Base-by-base conservation (phyloP, 2,329 filamentous ascomycete species). In the Ceratocystis eucalypticola region DNA sequence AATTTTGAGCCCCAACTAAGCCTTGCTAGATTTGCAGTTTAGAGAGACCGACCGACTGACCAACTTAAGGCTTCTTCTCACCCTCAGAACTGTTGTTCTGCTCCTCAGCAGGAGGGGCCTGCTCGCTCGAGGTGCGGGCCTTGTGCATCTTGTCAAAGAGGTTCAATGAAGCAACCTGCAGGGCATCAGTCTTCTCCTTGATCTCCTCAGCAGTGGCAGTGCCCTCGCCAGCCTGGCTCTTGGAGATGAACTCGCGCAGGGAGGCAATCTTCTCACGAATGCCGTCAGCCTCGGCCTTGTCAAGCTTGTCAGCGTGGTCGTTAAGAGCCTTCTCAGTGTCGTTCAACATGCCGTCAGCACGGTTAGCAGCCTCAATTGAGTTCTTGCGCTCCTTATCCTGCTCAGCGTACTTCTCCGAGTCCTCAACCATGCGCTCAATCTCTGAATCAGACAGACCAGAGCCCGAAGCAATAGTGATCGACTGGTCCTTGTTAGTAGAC, bases 81-180 rank as follows among this genome's bases (percentile, higher is more conserved):
- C 81, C 83, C 85, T 91, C 91, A 17, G 53, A 57, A n/a, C 37
- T 44, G 44, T 41, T 53, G 83, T 89, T 89, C 80, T 91, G 86
- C 71, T 82, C 85, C 76, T 89, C 86, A 69, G 82, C 73, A 73
- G 78, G 77, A 78, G 79, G 74, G 5, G 66, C 45, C 75, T 80
- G 77, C 74, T 83, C 77, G 72, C 81, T 81, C 80, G 92, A 88
- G 72, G 79, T 77, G 73, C 90, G 88, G 72, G 93, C 91, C 84
- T 96, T 95, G 89, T 99, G 93, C 90, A 99, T 96, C 88, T 97
- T 96, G 82, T 97, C 94, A 78, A 99, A 97, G 74, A 97, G 87
- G 80, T 89, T 96, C 80, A 99, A 82, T 79, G 88, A 93, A 72
- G 93, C 90, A 77, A 88, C 89, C 82, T 97, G 94, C 75, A 99